Evolutionary conservation across 2,329 filamentous ascomycete species (phyloP).

Genomic region (Aspergillus bombycis): DNA sequence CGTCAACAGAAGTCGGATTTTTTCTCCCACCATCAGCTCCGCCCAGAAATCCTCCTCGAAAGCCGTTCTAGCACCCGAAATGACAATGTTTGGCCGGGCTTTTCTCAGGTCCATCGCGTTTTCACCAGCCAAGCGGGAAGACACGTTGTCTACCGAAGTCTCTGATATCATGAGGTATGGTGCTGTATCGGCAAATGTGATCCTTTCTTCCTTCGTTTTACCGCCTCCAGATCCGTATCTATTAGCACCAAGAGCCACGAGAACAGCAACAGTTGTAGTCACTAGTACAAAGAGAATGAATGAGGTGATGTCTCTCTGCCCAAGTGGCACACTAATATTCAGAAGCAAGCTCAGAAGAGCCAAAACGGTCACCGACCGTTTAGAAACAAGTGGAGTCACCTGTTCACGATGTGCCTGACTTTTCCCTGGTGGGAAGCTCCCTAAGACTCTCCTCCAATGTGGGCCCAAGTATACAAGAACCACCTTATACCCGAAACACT

Average conservation of each 20-base stretch:
- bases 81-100: slow-evolving; percentile 73
- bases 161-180: slow-evolving; percentile 74
- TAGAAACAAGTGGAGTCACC: slow-evolving; percentile 8
- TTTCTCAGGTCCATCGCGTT: slow-evolving; percentile 65
- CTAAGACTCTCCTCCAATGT: slow-evolving; percentile 63
- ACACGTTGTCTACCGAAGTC: slow-evolving; percentile 70
- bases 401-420: slow-evolving; percentile 23
- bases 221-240: background rate
- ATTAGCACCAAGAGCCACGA: slow-evolving; percentile 7
- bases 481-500: slow-evolving; percentile 64
- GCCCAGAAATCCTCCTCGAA: slow-evolving; percentile 77
- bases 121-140: slow-evolving; percentile 54
- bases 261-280: slow-evolving; percentile 10
- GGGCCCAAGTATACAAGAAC: slow-evolving; percentile 68
- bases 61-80: slow-evolving; percentile 58
- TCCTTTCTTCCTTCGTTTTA: slow-evolving; percentile 25
- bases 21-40: slow-evolving; percentile 54
- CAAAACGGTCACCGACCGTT: slow-evolving; percentile 4
- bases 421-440: slow-evolving; percentile 57
- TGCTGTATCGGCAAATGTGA: slow-evolving; percentile 37
- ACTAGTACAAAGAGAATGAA: slow-evolving; percentile 3
- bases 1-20: slow-evolving; percentile 59
- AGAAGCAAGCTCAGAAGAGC: slow-evolving; percentile 13
- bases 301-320: background rate
- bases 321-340: slow-evolving; percentile 7